A percentile compares a stretch with the other conserved stretches of the same genome.
Evolutionary conservation across 371 early-diverging fungal species (phyloP).

Genomic region (Fennellomyces sp.): DNA sequence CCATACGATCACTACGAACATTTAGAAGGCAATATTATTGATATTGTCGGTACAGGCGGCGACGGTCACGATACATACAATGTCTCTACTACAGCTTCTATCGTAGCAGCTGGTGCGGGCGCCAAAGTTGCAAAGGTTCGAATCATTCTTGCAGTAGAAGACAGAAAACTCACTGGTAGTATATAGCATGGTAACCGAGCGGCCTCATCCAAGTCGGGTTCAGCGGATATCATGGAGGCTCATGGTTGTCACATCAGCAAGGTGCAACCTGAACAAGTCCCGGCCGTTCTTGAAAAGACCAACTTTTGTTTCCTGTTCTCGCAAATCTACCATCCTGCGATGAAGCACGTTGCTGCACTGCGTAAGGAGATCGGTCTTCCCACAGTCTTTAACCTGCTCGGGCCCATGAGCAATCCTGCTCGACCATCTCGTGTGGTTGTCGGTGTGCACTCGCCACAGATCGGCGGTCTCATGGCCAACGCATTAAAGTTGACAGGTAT

Average conservation of each 20-base stretch:
- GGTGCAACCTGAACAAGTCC: slow-evolving; percentile 70
- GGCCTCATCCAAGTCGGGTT: slow-evolving; percentile 93
- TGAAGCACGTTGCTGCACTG: slow-evolving; percentile 79
- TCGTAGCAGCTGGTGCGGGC: slow-evolving; percentile 95
- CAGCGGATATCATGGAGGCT: slow-evolving; percentile 92
- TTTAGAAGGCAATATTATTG: slow-evolving; percentile 63
- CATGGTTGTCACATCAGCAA: slow-evolving; percentile 74
- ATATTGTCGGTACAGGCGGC: slow-evolving; percentile 99
- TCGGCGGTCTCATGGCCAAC: slow-evolving; percentile 87
- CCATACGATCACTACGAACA: slow-evolving; percentile 45
- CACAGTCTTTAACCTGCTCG: slow-evolving; percentile 94
- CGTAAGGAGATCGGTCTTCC: slow-evolving; percentile 92
- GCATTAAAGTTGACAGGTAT: slow-evolving; percentile 79
- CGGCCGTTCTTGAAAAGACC: slow-evolving; percentile 60
- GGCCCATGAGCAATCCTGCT: slow-evolving; percentile 94
- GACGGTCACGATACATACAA: slow-evolving; percentile 97
- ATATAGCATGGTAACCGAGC: slow-evolving; percentile 91
- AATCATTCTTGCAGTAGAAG: not conserved
- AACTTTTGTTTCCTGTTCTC: slow-evolving; percentile 94
- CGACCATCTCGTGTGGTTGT: slow-evolving; percentile 81
- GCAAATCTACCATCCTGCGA: slow-evolving; percentile 90
- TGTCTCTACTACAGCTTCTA: slow-evolving; percentile 90
- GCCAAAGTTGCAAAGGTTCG: slow-evolving; percentile 89
- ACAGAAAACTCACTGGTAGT: not conserved
- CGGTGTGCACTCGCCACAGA: slow-evolving; percentile 81